Conservation (phyloP, 1,284 basidiomycete genomes). For the Grifola frondosa region DNA sequence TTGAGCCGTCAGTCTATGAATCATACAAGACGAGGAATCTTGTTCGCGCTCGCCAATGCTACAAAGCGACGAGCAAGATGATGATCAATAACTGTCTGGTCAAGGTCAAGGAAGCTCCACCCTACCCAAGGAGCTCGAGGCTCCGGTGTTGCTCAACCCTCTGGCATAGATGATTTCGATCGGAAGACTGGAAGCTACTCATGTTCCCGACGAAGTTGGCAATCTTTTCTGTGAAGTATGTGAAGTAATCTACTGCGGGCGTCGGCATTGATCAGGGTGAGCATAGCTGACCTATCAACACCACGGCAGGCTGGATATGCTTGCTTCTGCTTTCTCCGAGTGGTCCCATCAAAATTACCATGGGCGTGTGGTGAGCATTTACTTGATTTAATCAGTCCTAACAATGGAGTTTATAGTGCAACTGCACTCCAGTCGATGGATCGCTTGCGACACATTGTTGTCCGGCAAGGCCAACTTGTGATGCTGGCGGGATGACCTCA, state of each 20-base stretch:
- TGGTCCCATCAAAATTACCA: slow-evolving; percentile 97
- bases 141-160: slow-evolving; percentile 87
- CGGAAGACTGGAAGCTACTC: slow-evolving; percentile 81
- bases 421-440: slow-evolving; percentile 96
- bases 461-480: slow-evolving; percentile 95
- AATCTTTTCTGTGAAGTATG: slow-evolving; percentile 53
- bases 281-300: slow-evolving; percentile 89
- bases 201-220: slow-evolving; percentile 69
- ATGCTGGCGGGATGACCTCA: slow-evolving; percentile 99
- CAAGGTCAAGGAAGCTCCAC: slow-evolving; percentile 92
- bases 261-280: slow-evolving; percentile 85
- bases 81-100: slow-evolving; percentile 92
- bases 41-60: slow-evolving; percentile 69
- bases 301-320: slow-evolving; percentile 97
- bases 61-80: slow-evolving; percentile 92
- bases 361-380: slow-evolving; percentile 84
- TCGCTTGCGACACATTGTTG: slow-evolving; percentile 90
- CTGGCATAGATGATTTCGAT: slow-evolving; percentile 82
- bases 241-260: slow-evolving; percentile 50
- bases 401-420: slow-evolving; percentile 51
- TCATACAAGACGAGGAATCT: slow-evolving; percentile 73
- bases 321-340: slow-evolving; percentile 88
- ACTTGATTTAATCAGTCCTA: slow-evolving; percentile 1
- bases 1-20: slow-evolving; percentile 72
- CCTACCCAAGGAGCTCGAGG: slow-evolving; percentile 88